These are phyloP conservation scores for Vanilla planifolia DNA, from an alignment of 106 monocot genomes.

Conservation along the genomic window DNA sequence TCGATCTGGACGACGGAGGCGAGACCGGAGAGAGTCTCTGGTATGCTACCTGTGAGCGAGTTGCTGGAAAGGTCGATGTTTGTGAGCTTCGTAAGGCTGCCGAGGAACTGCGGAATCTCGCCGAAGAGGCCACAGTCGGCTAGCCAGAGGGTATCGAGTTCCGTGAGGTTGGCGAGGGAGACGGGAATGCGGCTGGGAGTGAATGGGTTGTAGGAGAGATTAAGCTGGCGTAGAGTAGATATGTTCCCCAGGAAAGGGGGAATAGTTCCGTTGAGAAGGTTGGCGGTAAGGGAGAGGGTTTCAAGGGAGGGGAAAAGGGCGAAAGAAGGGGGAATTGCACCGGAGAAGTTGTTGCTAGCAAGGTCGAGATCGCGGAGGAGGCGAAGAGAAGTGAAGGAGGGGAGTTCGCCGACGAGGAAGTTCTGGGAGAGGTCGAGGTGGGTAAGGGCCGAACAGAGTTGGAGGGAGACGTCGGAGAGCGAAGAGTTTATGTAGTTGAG, in stretches of 20 bases:
- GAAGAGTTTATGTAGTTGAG: constrained; percentile 61
- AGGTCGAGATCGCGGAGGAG: constrained; percentile 43
- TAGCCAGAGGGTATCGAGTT: constrained; percentile 45
- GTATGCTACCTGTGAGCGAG: constrained; percentile 44
- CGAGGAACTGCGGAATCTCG: constrained; percentile 24
- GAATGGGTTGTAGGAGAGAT: constrained; percentile 74
- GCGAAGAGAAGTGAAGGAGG: constrained; percentile 32
- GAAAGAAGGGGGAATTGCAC: constrained; percentile 45
- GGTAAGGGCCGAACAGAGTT: constrained; percentile 30
- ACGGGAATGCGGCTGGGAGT: constrained; percentile 33
- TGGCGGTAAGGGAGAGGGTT: constrained; percentile 44
- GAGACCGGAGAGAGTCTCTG: constrained; percentile 27
- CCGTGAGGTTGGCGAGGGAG: constrained; percentile 32
- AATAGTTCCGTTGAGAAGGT: constrained; percentile 32
- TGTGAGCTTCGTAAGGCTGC: constrained; percentile 28
- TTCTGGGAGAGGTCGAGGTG: constrained; percentile 61
- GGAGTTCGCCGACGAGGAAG: constrained; percentile 43
- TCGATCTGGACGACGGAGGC: constrained; percentile 58
- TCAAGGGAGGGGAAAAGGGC: constrained; percentile 34
- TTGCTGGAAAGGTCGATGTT: constrained; percentile 21
- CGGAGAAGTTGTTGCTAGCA: constrained; percentile 55
- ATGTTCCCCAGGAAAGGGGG: constrained; percentile 32
- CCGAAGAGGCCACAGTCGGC: constrained; percentile 48
- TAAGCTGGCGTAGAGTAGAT: constrained; percentile 46
- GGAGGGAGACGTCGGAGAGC: constrained; percentile 20